phyloP scores from a whole-genome alignment of 2,329 filamentous ascomycete species.

The Aspergillus candidus region DNA sequence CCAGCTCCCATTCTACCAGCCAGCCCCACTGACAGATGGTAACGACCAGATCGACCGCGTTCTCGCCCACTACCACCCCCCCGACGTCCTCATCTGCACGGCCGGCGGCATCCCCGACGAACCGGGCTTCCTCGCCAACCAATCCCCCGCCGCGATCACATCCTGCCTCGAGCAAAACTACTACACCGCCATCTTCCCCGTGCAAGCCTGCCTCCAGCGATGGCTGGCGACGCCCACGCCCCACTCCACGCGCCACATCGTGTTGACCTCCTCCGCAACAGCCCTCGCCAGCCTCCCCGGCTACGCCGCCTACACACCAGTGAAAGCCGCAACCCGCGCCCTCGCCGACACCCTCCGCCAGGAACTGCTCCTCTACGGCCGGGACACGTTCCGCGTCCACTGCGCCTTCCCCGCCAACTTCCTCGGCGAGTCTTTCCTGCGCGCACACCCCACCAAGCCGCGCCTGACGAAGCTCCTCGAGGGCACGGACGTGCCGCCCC shows the following conservation, averaged over 20 bases:
- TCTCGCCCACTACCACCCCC: background rate
- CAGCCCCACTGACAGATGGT: no score
- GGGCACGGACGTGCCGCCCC: background rate
- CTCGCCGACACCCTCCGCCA: slow-evolving; percentile 10
- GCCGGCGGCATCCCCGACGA: slow-evolving; percentile 13
- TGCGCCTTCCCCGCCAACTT: slow-evolving; percentile 8
- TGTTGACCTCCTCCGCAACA: slow-evolving; percentile 9
- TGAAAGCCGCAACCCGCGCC: slow-evolving; percentile 10
- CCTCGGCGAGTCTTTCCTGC: slow-evolving; percentile 3
- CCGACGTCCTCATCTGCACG: slow-evolving; percentile 12
- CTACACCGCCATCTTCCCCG: slow-evolving; percentile 5
- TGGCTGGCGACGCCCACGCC: slow-evolving; percentile 1
- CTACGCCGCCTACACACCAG: slow-evolving; percentile 10
- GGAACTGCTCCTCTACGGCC: slow-evolving; percentile 8
- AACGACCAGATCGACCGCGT: no score
- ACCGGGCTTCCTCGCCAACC: slow-evolving; percentile 15
- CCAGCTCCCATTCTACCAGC: no score
- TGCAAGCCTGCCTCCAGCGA: slow-evolving; percentile 4
- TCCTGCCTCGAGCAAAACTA: slow-evolving; percentile 12
- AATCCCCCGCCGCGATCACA: slow-evolving; percentile 7
- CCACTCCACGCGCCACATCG: slow-evolving; percentile 1
- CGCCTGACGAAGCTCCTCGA: slow-evolving; percentile 6
- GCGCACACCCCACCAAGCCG: slow-evolving; percentile 5
- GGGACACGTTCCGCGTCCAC: slow-evolving; percentile 3
- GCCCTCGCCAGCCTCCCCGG: slow-evolving; percentile 9